Conservation (phyloP, 1,139 yeast species). For the Taphrina flavorubra region DNA sequence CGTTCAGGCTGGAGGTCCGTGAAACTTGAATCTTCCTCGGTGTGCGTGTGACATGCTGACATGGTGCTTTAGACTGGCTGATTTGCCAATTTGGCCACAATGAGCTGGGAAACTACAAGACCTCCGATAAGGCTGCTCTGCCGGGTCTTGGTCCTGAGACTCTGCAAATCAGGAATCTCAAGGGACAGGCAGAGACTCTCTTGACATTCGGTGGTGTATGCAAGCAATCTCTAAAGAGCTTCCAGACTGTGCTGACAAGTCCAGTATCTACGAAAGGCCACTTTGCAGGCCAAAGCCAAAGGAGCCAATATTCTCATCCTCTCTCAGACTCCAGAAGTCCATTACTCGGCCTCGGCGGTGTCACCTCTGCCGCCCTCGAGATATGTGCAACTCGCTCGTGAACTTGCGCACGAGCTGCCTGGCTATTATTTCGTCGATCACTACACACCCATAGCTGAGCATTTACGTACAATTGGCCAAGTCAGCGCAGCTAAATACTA, state of each 20-base stretch:
- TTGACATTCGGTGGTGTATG: slow-evolving; percentile 20
- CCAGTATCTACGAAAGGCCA: slow-evolving; percentile 5
- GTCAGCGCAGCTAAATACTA: not conserved
- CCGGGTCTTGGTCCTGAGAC: slow-evolving; percentile 4
- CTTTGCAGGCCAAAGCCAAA: not conserved
- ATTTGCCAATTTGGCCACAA: slow-evolving; percentile 22
- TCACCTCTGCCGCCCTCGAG: slow-evolving; percentile 8
- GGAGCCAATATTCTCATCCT: slow-evolving; percentile 8
- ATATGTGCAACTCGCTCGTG: slow-evolving; percentile 1
- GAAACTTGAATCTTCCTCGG: no score
- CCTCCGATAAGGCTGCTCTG: slow-evolving; percentile 5
- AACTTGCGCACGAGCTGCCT: slow-evolving; percentile 3
- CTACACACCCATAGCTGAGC: not conserved
- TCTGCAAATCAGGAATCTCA: not conserved
- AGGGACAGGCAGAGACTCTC: slow-evolving; percentile 6
- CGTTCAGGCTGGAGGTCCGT: slow-evolving; percentile 5
- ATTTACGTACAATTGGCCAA: not conserved
- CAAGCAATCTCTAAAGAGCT: not conserved
- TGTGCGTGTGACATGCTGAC: not conserved
- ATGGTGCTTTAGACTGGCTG: slow-evolving; percentile 1
- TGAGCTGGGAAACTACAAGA: slow-evolving; percentile 2
- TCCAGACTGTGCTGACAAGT: not conserved
- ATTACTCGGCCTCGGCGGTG: slow-evolving; percentile 6
- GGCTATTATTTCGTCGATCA: slow-evolving; percentile 20
- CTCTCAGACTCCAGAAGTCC: slow-evolving; percentile 18